A percentile compares a stretch with the other conserved stretches of the same genome.
Evolutionary conservation across 805 yeast species (phyloP).

Genomic region (Candida cerambycidarum): DNA sequence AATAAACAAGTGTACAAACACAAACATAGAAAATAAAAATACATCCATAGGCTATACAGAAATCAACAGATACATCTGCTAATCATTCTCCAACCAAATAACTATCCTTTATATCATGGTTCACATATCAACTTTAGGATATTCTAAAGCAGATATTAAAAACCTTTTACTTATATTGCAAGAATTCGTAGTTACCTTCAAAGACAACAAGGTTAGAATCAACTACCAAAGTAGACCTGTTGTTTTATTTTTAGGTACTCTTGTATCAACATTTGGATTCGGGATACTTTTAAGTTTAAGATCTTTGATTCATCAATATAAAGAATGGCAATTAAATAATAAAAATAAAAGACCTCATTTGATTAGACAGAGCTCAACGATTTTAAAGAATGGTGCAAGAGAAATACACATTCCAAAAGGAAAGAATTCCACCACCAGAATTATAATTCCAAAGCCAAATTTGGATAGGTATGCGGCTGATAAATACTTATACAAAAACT

Average conservation of each 20-base stretch:
- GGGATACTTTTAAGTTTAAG: slow-evolving; percentile 34
- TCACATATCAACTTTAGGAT: slow-evolving; percentile 33
- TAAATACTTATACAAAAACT: slow-evolving; percentile 51
- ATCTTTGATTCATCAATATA: slow-evolving; percentile 28
- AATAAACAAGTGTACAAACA: background rate
- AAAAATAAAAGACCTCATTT: slow-evolving; percentile 32
- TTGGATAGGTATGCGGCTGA: slow-evolving; percentile 55
- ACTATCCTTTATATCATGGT: slow-evolving; percentile 24
- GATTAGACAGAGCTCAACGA: slow-evolving; percentile 42
- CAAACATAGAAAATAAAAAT: background rate
- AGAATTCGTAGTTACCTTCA: slow-evolving; percentile 36
- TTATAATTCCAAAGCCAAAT: slow-evolving; percentile 48
- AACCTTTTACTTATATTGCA: slow-evolving; percentile 32
- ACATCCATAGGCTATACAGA: too few species aligned
- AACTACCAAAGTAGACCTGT: slow-evolving; percentile 45
- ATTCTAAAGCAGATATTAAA: slow-evolving; percentile 32
- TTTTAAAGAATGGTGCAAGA: slow-evolving; percentile 46
- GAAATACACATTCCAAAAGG: slow-evolving; percentile 50
- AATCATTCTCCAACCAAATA: too few species aligned
- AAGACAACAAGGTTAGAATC: slow-evolving; percentile 35
- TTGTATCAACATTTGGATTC: slow-evolving; percentile 41
- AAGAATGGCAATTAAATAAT: slow-evolving; percentile 27
- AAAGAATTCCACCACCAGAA: slow-evolving; percentile 33
- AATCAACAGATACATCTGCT: too few species aligned
- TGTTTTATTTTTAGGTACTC: slow-evolving; percentile 38